Conservation (phyloP, 1,139 yeast species). For the Protomyces gravidus region DNA sequence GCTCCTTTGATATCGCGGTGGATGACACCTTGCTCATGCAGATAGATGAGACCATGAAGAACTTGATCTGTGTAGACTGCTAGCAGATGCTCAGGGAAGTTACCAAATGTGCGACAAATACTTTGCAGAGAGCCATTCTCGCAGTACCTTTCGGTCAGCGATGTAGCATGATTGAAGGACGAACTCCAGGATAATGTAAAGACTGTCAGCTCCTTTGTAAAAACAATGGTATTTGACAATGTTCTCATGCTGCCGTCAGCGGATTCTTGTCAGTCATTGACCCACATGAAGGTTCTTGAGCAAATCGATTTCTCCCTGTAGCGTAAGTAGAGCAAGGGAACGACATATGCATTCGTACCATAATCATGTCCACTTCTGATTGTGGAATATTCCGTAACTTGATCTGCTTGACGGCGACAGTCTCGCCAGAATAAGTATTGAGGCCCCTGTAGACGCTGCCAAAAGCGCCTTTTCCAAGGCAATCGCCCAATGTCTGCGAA, state of each 20-base stretch:
- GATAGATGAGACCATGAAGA: constrained; percentile 62
- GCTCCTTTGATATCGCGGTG: constrained; percentile 80
- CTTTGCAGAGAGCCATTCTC: constrained; percentile 79
- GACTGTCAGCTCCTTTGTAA: constrained; percentile 60
- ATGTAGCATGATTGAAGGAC: too few relatives aligned
- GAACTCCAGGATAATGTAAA: constrained; percentile 66
- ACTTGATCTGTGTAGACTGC: constrained; percentile 64
- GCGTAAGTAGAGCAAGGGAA: constrained; percentile 34
- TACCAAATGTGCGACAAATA: constrained; percentile 54
- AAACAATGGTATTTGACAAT: constrained; percentile 89
- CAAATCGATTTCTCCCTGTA: constrained; percentile 52
- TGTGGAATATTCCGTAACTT: constrained; percentile 47
- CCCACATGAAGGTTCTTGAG: constrained; percentile 70
- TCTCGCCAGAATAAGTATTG: constrained; percentile 59
- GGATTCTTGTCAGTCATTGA: constrained; percentile 45
- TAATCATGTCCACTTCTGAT: constrained; percentile 39
- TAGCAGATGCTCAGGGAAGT: constrained; percentile 57
- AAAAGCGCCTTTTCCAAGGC: constrained; percentile 74
- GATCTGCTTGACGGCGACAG: constrained; percentile 83
- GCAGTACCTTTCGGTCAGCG: constrained; percentile 48
- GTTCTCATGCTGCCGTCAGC: constrained; percentile 55
- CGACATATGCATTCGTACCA: neutral
- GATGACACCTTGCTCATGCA: constrained; percentile 68
- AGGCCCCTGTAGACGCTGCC: constrained; percentile 69
- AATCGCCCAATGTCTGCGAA: constrained; percentile 47